These are phyloP conservation scores for Verticillium zaregamsianum DNA, from an alignment of 2,329 filamentous ascomycete species.

Conservation along the genomic window DNA sequence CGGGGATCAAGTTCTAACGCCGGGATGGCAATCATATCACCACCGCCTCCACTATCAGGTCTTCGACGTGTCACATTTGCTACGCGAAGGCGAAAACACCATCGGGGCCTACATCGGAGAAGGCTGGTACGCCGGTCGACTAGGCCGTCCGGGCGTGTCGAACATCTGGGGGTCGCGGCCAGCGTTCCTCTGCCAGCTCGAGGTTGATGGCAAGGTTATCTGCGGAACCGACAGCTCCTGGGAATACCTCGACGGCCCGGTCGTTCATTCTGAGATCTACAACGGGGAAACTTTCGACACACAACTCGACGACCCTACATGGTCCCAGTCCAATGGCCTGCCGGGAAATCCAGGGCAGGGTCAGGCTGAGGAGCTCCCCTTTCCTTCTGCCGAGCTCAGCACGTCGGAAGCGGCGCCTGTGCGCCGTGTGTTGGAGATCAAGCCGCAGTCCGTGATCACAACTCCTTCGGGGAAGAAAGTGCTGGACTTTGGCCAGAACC, in stretches of 20 bases:
- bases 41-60: constrained; percentile 47
- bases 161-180: constrained; percentile 3
- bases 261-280: constrained; percentile 39
- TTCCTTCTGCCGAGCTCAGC: constrained; percentile 16
- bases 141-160: constrained; percentile 17
- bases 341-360: not conserved
- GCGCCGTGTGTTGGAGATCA: constrained; percentile 17
- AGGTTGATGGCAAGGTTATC: not conserved
- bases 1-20: constrained; percentile 36
- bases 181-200: constrained; percentile 3
- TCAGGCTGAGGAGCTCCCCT: constrained; percentile 10
- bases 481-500: constrained; percentile 55
- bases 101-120: constrained; percentile 43
- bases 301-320: constrained; percentile 14
- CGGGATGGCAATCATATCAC: constrained; percentile 48
- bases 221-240: constrained; percentile 31
- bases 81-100: constrained; percentile 31
- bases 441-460: constrained; percentile 16
- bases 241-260: constrained; percentile 26
- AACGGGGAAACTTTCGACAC: constrained; percentile 49
- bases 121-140: constrained; percentile 45
- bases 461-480: constrained; percentile 38
- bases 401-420: constrained; percentile 27
- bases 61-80: constrained; percentile 40
- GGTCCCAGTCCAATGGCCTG: constrained; percentile 1